phyloP scores from a whole-genome alignment of 805 yeast species.

The Yarrowia sp. region DNA sequence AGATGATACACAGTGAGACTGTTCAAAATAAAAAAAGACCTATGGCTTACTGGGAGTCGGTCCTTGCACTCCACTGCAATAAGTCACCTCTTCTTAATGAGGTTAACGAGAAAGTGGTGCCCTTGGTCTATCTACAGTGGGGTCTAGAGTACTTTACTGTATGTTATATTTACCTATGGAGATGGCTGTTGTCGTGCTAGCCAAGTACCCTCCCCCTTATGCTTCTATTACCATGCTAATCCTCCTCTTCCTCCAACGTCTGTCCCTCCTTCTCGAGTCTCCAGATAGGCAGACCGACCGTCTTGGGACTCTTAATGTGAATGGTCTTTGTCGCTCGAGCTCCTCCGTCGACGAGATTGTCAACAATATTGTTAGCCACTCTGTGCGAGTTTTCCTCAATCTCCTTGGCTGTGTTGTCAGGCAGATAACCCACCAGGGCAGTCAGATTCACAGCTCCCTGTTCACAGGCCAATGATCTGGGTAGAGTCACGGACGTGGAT shows the following conservation, averaged over 20 bases:
- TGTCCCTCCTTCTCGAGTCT: slow-evolving; percentile 26
- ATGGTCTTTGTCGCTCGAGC: slow-evolving; percentile 58
- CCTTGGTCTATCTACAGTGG: no score
- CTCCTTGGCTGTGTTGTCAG: slow-evolving; percentile 55
- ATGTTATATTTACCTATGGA: no score
- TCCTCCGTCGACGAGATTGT: slow-evolving; percentile 57
- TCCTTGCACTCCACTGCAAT: no score
- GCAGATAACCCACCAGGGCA: slow-evolving; percentile 50
- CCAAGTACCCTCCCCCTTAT: neutral
- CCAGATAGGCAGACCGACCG: slow-evolving; percentile 64
- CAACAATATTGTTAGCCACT: slow-evolving; percentile 58
- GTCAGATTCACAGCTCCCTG: slow-evolving; percentile 54
- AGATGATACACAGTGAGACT: no score
- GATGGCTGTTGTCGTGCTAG: no score
- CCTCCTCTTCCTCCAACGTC: slow-evolving; percentile 7
- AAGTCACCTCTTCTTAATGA: no score
- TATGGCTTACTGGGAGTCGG: no score
- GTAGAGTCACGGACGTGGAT: slow-evolving; percentile 70
- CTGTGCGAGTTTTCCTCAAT: slow-evolving; percentile 62
- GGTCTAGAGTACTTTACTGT: no score
- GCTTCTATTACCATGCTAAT: neutral
- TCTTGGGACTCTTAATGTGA: slow-evolving; percentile 69
- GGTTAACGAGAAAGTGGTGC: no score
- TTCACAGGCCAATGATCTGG: slow-evolving; percentile 67
- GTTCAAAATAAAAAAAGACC: no score